Evolutionary conservation across 371 early-diverging fungal genomes (phyloP).

Genomic region (Zopfochytrium polystomum): DNA sequence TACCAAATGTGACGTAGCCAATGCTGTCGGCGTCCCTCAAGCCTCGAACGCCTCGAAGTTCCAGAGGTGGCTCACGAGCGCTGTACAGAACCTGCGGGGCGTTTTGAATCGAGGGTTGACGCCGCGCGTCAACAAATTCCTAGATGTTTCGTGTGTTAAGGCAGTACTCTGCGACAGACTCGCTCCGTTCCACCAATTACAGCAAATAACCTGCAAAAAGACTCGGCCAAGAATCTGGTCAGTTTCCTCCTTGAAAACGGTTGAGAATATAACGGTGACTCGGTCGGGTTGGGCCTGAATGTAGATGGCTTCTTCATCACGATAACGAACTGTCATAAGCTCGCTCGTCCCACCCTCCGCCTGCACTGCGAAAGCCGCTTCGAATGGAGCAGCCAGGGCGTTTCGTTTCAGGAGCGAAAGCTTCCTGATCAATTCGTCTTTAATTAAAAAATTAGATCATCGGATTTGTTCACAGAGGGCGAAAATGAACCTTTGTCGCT

Average conservation of each 20-base stretch:
- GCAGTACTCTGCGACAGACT: background rate
- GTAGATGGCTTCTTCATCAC: conserved; percentile 90
- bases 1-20: conserved; percentile 95
- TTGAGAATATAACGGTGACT: conserved; percentile 94
- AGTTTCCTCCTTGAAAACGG: conserved; percentile 93
- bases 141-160: too few species aligned
- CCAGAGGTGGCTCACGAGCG: conserved; percentile 89
- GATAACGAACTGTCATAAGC: conserved; percentile 87
- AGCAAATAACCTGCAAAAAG: conserved; percentile 82
- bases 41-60: conserved; percentile 77
- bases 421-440: conserved; percentile 69
- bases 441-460: conserved; percentile 4
- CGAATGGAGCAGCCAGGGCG: conserved; percentile 89
- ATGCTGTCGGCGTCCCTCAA: conserved; percentile 69
- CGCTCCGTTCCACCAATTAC: too few species aligned
- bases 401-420: conserved; percentile 88
- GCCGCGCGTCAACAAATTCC: conserved; percentile 97
- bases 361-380: conserved; percentile 84
- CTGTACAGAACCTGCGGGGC: conserved; percentile 95
- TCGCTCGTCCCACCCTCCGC: conserved; percentile 68
- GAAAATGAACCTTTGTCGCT: conserved; percentile 58
- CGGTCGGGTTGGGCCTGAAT: conserved; percentile 86
- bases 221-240: conserved; percentile 94
- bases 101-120: conserved; percentile 82
- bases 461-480: background rate